A percentile compares a stretch with the other conserved stretches of the same genome.
phyloP scores from a whole-genome alignment of 2,329 filamentous ascomycete species.

The Exophiala mesophila region DNA sequence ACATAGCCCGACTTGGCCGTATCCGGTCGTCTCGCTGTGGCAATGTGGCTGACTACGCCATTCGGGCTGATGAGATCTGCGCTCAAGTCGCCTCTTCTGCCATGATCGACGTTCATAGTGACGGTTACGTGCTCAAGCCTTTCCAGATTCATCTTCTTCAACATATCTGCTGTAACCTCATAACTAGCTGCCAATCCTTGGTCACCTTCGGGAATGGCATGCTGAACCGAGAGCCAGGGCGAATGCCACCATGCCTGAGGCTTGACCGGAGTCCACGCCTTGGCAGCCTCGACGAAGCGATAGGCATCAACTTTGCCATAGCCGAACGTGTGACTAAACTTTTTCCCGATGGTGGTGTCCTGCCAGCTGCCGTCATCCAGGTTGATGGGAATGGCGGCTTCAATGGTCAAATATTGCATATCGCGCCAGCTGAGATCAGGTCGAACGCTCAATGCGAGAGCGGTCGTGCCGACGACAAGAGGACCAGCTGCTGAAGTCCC shows the following conservation, averaged over 20 bases:
- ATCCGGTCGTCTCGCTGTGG: conserved; percentile 68
- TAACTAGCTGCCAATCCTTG: conserved; percentile 75
- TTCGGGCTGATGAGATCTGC: conserved; percentile 84
- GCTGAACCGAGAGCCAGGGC: conserved; percentile 86
- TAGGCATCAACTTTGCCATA: conserved; percentile 94
- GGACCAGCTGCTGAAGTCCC: conserved; percentile 95
- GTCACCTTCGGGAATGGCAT: conserved; percentile 77
- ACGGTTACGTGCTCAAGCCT: conserved; percentile 91
- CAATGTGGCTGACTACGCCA: conserved; percentile 76
- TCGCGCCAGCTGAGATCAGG: conserved; percentile 91
- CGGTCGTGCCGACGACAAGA: conserved; percentile 85
- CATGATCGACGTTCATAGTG: conserved; percentile 93
- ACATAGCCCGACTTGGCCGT: conserved; percentile 64
- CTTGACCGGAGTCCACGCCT: conserved; percentile 81
- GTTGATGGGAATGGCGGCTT: conserved; percentile 78
- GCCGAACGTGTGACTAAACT: conserved; percentile 90
- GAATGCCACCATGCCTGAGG: conserved; percentile 93
- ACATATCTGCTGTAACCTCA: conserved; percentile 73
- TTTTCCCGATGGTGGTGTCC: conserved; percentile 70
- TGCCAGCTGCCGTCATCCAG: conserved; percentile 73
- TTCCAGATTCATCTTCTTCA: conserved; percentile 76
- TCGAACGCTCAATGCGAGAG: conserved; percentile 76
- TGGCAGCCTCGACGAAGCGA: conserved; percentile 76
- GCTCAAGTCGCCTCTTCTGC: conserved; percentile 81
- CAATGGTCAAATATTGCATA: conserved; percentile 81